phyloP scores from a whole-genome alignment of 306 rosid species.

The Quercus dentata region DNA sequence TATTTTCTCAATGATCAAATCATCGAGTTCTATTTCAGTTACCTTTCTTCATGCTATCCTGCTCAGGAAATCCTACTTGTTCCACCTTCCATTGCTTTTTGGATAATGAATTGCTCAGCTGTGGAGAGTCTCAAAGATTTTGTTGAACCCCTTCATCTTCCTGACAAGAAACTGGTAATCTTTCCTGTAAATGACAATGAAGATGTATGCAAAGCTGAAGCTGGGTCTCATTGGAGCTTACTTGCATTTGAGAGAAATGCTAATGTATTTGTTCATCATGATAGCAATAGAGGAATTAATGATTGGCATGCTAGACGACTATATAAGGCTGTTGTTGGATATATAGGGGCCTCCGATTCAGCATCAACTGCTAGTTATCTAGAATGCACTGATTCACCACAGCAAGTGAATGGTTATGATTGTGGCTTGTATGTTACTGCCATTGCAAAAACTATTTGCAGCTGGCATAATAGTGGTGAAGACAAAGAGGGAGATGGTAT shows the following conservation, averaged over 20 bases:
- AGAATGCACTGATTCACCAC: constrained; percentile 59
- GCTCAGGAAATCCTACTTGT: constrained; percentile 51
- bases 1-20: constrained; percentile 75
- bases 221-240: constrained; percentile 94
- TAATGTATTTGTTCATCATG: constrained; percentile 73
- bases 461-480: constrained; percentile 42
- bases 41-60: constrained; percentile 47
- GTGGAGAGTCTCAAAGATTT: constrained; percentile 49
- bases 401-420: constrained; percentile 71
- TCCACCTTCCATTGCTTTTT: constrained; percentile 87
- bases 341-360: constrained; percentile 30
- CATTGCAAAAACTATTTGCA: constrained; percentile 62
- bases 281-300: constrained; percentile 50
- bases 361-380: constrained; percentile 32
- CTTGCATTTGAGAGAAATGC: constrained; percentile 59
- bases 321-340: constrained; percentile 48
- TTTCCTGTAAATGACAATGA: constrained; percentile 81
- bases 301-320: constrained; percentile 49
- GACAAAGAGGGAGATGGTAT: constrained; percentile 24
- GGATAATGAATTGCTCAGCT: constrained; percentile 67
- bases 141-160: constrained; percentile 68
- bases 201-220: constrained; percentile 62
- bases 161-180: constrained; percentile 49
- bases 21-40: constrained; percentile 76
- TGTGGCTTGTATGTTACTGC: constrained; percentile 83